Evolutionary conservation across 2,329 filamentous ascomycete genomes (phyloP), one percentile per base, ranked within the genome.

Genomic region (Colletotrichum liriopes): DNA sequence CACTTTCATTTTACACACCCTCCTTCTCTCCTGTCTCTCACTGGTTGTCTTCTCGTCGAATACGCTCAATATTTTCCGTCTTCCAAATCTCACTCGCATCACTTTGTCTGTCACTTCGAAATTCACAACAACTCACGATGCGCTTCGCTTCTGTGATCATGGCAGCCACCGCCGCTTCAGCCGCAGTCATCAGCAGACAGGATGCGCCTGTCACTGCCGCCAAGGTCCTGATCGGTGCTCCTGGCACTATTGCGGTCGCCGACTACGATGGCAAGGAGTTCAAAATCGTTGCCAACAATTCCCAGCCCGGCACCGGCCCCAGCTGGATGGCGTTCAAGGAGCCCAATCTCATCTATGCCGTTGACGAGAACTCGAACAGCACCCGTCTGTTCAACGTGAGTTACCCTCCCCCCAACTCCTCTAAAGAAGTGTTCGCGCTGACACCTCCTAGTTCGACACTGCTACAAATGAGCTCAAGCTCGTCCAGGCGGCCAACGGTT

Each of bases 281-380:
- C 76, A 78, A 79, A 41, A 75, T 84, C 32, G 80, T 84, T 26
- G 74, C 77, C 60, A 84, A 83, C 47, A 77, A 79, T 43, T 75
- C 76, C 3, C 74, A 77, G 9, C 32, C 74, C 0, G 80, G 81
- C 56, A 76, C 79, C 4, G 75, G 72, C 1, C 82, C 86, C 29
- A 86, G 84, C 72, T 89, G 86, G 86, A 78, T 88, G 78, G 78
- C 81, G 49, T 83, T 82, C 77, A 81, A 80, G 60, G 72, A 79
- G 23, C 82, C 82, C 35, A 80, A 82, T 75, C 75, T 78, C 5
- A 71, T 89, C 54, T 88, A 86, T 71, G 84, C 84, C 55, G 84
- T 86, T 26, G 82, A 89, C 73, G 87, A 89, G 81, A 83, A 83
- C 74, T 79, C 81, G 74, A 77, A 78, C 61, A 75, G 78, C 55